These are phyloP conservation scores for Blepharisma japonicum DNA, from an alignment of 73 alveolate genomes.

Conservation along the genomic window DNA sequence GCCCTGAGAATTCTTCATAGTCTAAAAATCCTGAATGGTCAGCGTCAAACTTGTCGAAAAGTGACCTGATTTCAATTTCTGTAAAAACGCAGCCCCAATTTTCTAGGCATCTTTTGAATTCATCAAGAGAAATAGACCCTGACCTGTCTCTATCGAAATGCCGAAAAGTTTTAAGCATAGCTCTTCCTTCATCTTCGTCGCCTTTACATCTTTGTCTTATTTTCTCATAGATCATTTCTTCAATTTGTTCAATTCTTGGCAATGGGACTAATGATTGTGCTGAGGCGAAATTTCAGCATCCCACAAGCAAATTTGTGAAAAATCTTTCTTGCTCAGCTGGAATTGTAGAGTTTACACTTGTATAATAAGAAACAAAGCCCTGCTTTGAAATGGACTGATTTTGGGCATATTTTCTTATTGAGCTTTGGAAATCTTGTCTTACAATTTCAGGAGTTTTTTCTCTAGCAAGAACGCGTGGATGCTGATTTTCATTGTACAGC, in stretches of 20 bases:
- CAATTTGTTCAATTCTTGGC: conserved; percentile 42
- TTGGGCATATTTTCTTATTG: conserved; percentile 37
- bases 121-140: conserved; percentile 45
- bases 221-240: conserved; percentile 55
- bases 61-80: conserved; percentile 48
- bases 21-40: conserved; percentile 48
- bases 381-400: conserved; percentile 44
- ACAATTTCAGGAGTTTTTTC: conserved; percentile 63
- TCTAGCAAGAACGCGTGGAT: conserved; percentile 69
- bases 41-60: conserved; percentile 51
- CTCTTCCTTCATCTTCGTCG: conserved; percentile 70
- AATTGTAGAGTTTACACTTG: conserved; percentile 59
- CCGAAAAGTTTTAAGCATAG: conserved; percentile 44
- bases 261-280: conserved; percentile 41
- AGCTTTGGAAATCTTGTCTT: conserved; percentile 41
- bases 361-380: conserved; percentile 53
- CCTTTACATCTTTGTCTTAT: conserved; percentile 61
- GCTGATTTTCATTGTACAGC: conserved; percentile 37
- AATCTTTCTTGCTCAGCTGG: conserved; percentile 74
- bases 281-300: conserved; percentile 48
- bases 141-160: conserved; percentile 51
- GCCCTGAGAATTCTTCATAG: conserved; percentile 57
- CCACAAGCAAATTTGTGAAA: conserved; percentile 54
- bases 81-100: conserved; percentile 55
- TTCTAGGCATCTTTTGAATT: conserved; percentile 54